Conservation (phyloP, 2,329 filamentous ascomycete genomes). For the Monosporascus sp. region DNA sequence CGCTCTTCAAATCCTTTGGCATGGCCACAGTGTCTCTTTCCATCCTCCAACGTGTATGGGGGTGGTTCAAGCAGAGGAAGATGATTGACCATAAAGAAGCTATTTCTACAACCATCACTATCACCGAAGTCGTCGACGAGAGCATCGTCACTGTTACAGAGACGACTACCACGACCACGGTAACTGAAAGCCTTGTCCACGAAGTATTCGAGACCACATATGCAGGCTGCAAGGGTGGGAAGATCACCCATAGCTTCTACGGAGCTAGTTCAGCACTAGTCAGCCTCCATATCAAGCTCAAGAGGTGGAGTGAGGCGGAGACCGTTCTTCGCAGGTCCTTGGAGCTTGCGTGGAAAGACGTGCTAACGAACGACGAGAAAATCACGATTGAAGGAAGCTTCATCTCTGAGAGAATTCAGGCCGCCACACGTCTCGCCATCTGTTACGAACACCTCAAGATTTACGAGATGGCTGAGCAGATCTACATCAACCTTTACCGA, state of each 20-base stretch:
- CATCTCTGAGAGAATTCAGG: conserved; percentile 25
- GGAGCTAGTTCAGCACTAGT: conserved; percentile 29
- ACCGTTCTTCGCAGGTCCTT: conserved; percentile 28
- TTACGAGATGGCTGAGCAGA: conserved; percentile 32
- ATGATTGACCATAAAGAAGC: conserved; percentile 28
- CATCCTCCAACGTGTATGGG: conserved; percentile 33
- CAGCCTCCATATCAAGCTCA: conserved; percentile 24
- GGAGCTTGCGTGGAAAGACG: conserved; percentile 33
- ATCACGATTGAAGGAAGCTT: conserved; percentile 26
- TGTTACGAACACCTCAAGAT: conserved; percentile 30
- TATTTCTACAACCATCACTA: conserved; percentile 27
- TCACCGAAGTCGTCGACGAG: conserved; percentile 34
- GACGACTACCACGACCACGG: conserved; percentile 28
- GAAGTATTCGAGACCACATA: conserved; percentile 32
- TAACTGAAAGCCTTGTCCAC: conserved; percentile 28
- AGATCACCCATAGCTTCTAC: conserved; percentile 29
- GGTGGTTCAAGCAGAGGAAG: conserved; percentile 31
- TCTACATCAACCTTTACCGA: conserved; percentile 32
- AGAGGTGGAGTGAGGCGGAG: conserved; percentile 31
- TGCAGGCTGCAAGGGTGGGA: conserved; percentile 27
- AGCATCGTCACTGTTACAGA: conserved; percentile 28
- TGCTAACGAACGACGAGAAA: conserved; percentile 25
- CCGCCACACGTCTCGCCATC: conserved; percentile 28
- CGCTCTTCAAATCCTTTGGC: conserved; percentile 27
- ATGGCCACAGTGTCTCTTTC: conserved; percentile 27